Conservation (phyloP, 139 green algal genomes). For the Tetraselmis striata region DNA sequence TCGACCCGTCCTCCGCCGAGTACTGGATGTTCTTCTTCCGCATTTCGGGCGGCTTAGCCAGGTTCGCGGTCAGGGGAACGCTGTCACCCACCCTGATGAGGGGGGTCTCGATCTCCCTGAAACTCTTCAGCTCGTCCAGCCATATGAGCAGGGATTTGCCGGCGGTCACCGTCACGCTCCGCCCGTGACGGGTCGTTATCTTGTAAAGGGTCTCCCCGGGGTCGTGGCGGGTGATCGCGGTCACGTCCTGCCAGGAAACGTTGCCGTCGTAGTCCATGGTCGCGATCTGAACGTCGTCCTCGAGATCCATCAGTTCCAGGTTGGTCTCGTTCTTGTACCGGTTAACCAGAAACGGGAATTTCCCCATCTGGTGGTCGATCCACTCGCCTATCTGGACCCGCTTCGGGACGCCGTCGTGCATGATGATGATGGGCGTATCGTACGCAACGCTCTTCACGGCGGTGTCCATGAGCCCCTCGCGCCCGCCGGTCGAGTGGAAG, state of each 20-base stretch:
- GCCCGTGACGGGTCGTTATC: conserved; percentile 1
- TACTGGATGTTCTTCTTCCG: conserved; percentile 2
- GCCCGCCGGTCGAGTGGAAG: too few species aligned
- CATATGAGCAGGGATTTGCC: conserved; percentile 18
- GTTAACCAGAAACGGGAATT: too few species aligned
- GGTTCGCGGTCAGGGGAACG: background rate
- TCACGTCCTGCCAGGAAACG: conserved; percentile 2
- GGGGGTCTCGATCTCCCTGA: conserved; percentile 1
- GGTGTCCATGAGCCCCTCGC: too few species aligned
- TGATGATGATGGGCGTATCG: conserved; percentile 6
- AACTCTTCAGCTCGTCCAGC: conserved; percentile 1
- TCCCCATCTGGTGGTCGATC: conserved; percentile 7
- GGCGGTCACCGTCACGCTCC: conserved; percentile 13
- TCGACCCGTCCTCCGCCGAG: background rate
- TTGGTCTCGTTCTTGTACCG: background rate
- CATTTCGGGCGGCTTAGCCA: background rate
- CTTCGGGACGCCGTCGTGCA: background rate
- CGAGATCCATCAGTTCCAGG: conserved; percentile 11
- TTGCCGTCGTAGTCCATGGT: conserved; percentile 3
- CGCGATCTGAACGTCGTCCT: conserved; percentile 5
- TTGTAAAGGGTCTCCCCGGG: conserved; percentile 13
- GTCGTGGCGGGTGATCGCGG: conserved; percentile 15
- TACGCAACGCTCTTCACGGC: too few species aligned
- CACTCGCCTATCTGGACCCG: conserved; percentile 10
- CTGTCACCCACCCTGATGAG: conserved; percentile 10